phyloP scores from a whole-genome alignment of 2,329 filamentous ascomycete species.

The Colletotrichum sp. region DNA sequence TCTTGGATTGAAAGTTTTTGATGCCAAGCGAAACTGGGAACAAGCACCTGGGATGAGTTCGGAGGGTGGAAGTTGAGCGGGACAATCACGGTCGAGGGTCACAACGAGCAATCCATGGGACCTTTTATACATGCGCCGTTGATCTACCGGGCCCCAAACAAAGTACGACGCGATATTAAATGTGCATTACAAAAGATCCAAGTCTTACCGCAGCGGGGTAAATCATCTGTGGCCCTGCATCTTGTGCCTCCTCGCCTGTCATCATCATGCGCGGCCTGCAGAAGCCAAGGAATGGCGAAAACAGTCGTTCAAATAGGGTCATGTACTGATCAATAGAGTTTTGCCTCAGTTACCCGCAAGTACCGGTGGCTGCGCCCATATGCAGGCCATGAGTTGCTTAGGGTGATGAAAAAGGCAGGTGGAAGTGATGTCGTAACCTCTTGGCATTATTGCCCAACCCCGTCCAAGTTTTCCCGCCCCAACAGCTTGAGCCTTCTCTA shows the following conservation, averaged over 20 bases:
- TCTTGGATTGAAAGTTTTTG: no score
- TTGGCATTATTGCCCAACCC: not conserved
- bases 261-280: not conserved
- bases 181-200: constrained; percentile 1
- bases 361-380: not conserved
- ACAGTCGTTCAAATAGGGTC: constrained; percentile 6
- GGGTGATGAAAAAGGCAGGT: constrained; percentile 8
- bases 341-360: not conserved
- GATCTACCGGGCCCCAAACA: not conserved
- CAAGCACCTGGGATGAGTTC: not conserved
- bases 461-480: not conserved
- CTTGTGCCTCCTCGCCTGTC: not conserved
- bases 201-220: not conserved
- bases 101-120: not conserved
- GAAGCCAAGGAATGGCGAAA: constrained; percentile 10
- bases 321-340: not conserved
- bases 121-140: not conserved
- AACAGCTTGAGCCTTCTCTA: not conserved
- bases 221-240: not conserved
- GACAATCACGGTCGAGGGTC: not conserved
- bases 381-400: not conserved
- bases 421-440: constrained; percentile 3
- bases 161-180: not conserved
- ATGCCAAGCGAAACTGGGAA: not conserved
- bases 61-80: not conserved